Evolutionary conservation across 2,329 filamentous ascomycete genomes (phyloP).

Genomic region (Lasiodiplodia gonubiensis): DNA sequence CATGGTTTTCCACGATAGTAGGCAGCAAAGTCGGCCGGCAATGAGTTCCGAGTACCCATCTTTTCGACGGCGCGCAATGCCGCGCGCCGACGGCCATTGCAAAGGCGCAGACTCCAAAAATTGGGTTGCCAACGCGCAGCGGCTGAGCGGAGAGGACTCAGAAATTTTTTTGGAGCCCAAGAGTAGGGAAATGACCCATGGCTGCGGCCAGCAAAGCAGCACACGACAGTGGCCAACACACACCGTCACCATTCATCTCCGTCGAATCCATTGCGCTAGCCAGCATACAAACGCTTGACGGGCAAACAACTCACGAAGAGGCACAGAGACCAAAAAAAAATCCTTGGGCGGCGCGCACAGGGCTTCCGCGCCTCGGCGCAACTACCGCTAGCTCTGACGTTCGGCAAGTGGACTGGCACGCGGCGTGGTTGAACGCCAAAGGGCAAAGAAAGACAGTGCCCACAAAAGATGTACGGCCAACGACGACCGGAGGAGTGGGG

Average conservation of each 20-base stretch:
- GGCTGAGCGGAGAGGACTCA: not conserved
- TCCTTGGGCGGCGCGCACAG: not conserved
- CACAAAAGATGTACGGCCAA: constrained; percentile 8
- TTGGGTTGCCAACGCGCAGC: not conserved
- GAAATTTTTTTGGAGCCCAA: not conserved
- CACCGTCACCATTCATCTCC: constrained; percentile 2
- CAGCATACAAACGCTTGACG: not conserved
- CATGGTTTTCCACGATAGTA: too few relatives aligned
- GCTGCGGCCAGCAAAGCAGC: not conserved
- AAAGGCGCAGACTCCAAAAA: not conserved
- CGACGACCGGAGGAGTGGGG: not conserved
- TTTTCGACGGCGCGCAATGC: too few relatives aligned
- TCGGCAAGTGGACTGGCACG: constrained; percentile 1
- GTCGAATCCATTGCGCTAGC: not conserved
- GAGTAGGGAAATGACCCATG: not conserved
- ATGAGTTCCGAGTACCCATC: too few relatives aligned
- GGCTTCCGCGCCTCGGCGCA: constrained; percentile 6
- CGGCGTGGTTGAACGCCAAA: not conserved
- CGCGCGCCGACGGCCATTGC: too few relatives aligned
- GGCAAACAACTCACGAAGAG: constrained; percentile 8
- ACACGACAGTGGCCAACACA: not conserved
- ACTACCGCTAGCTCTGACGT: constrained; percentile 7
- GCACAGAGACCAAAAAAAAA: not conserved
- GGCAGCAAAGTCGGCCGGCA: too few relatives aligned
- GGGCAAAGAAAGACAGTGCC: not conserved